Percentiles rank a stretch among this genome's conserved stretches.
These are phyloP conservation scores for Chenopodium album DNA, from an alignment of 148 eudicot genomes.

Conservation along the genomic window DNA sequence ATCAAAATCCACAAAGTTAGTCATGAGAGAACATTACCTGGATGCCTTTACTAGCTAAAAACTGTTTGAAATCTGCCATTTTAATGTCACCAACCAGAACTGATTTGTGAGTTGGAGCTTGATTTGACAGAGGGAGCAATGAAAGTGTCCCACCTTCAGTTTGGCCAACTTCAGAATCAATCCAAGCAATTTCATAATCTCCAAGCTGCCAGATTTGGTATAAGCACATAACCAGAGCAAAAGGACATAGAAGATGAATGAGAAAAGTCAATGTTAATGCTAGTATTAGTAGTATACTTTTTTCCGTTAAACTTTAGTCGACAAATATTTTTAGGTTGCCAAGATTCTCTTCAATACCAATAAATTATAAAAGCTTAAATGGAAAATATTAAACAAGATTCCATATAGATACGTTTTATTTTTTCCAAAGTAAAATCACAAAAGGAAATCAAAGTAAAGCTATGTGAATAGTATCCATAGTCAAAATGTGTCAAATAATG, in stretches of 20 bases:
- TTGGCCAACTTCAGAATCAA: constrained; percentile 87
- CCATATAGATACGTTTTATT: too few relatives aligned
- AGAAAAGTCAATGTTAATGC: neutral
- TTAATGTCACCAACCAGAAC: constrained; percentile 94
- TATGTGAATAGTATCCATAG: too few relatives aligned
- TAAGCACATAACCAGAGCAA: neutral
- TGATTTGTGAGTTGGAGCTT: constrained; percentile 84
- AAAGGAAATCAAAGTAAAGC: too few relatives aligned
- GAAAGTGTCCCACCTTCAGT: constrained; percentile 67
- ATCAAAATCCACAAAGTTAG: neutral
- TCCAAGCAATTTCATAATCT: constrained; percentile 94
- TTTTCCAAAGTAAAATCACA: too few relatives aligned
- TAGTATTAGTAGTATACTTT: neutral
- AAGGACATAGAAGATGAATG: neutral
- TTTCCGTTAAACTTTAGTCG: too few relatives aligned
- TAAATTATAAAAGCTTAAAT: too few relatives aligned
- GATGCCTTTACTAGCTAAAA: constrained; percentile 80
- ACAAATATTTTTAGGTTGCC: too few relatives aligned
- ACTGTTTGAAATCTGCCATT: constrained; percentile 97
- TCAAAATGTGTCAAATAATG: too few relatives aligned
- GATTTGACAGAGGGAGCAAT: constrained; percentile 71
- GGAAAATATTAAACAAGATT: too few relatives aligned
- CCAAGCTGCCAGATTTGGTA: constrained; percentile 60
- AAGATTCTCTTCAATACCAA: too few relatives aligned
- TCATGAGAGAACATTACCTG: constrained; percentile 49